Evolutionary conservation across 2,329 filamentous ascomycete species (phyloP).

Genomic region (Ascochyta clinopodiicola): DNA sequence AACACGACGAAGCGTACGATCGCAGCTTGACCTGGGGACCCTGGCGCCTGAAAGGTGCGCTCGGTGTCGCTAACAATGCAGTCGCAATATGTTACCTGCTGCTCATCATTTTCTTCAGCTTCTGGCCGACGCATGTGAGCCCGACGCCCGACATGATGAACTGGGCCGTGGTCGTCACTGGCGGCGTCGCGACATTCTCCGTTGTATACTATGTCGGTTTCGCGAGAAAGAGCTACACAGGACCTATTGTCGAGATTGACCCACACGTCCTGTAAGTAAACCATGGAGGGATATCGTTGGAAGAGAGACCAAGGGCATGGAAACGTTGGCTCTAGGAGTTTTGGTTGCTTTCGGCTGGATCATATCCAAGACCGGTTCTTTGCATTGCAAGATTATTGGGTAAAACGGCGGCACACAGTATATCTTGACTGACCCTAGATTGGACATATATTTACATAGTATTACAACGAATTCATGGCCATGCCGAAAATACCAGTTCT

Average conservation of each 20-base stretch:
- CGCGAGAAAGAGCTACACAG: conserved; percentile 41
- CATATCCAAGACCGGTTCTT: neutral
- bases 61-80: conserved; percentile 41
- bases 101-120: conserved; percentile 46
- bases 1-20: conserved; percentile 30
- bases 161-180: conserved; percentile 43
- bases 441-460: conserved; percentile 4
- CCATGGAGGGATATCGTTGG: neutral
- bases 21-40: conserved; percentile 41
- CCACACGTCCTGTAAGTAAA: conserved; percentile 25
- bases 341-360: neutral
- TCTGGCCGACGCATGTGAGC: conserved; percentile 38
- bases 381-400: conserved; percentile 5
- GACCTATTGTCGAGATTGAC: conserved; percentile 43
- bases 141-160: conserved; percentile 37
- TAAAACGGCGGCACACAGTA: neutral
- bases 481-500: too few relatives aligned
- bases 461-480: conserved; percentile 10
- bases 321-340: neutral
- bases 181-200: conserved; percentile 37
- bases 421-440: conserved; percentile 5
- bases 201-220: conserved; percentile 41
- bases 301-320: neutral
- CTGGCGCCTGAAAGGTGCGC: conserved; percentile 40
- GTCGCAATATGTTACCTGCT: conserved; percentile 42